A percentile compares a stretch with the other conserved stretches of the same genome.
Evolutionary conservation across 371 early-diverging fungal species (phyloP).

Genomic region (Saksenaea vasiformis): DNA sequence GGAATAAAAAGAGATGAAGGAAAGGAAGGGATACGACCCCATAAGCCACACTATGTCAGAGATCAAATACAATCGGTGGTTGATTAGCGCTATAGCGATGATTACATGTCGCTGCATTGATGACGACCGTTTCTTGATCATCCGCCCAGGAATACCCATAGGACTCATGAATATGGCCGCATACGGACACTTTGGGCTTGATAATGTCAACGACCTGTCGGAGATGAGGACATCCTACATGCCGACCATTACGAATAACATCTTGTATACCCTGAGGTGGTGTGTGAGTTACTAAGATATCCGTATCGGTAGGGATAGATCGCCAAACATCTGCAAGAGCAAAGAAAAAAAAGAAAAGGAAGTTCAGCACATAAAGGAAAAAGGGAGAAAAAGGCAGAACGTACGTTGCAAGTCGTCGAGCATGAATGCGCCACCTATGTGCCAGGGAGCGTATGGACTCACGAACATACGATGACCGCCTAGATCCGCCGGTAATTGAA

Average conservation of each 20-base stretch:
- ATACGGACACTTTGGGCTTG: slow-evolving; percentile 46
- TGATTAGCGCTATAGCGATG: slow-evolving; percentile 39
- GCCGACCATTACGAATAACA: slow-evolving; percentile 9
- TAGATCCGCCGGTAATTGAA: slow-evolving; percentile 28
- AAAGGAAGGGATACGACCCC: background rate
- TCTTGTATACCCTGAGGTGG: slow-evolving; percentile 51
- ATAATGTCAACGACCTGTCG: slow-evolving; percentile 37
- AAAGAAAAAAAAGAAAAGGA: background rate
- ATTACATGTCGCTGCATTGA: slow-evolving; percentile 55
- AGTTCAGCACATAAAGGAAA: background rate
- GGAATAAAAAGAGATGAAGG: background rate
- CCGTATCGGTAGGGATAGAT: slow-evolving; percentile 39
- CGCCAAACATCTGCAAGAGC: slow-evolving; percentile 40
- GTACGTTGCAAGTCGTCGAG: slow-evolving; percentile 33
- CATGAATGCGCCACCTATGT: slow-evolving; percentile 60
- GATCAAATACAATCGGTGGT: slow-evolving; percentile 53
- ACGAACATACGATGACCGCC: slow-evolving; percentile 48
- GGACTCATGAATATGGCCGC: slow-evolving; percentile 62
- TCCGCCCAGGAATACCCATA: slow-evolving; percentile 39
- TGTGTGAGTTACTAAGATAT: slow-evolving; percentile 59
- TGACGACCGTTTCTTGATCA: slow-evolving; percentile 34
- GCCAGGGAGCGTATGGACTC: slow-evolving; percentile 56
- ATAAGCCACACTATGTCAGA: slow-evolving; percentile 12
- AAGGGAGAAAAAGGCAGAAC: background rate
- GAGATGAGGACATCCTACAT: slow-evolving; percentile 51